Conservation (phyloP, 345 rosid species). For the Aquilaria malaccensis region DNA sequence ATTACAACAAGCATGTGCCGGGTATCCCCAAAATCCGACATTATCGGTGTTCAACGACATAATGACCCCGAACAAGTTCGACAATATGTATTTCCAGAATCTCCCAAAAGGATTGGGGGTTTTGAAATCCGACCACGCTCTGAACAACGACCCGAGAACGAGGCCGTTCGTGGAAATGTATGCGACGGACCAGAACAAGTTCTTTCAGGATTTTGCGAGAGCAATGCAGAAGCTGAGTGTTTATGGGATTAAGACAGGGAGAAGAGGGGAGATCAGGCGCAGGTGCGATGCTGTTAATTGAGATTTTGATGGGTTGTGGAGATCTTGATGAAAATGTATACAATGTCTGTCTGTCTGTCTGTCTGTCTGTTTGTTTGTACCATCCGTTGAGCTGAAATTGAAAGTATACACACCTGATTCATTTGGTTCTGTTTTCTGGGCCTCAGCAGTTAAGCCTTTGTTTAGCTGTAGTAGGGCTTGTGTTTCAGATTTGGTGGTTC, state of each 20-base stretch:
- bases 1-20: conserved; percentile 56
- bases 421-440: too few species aligned
- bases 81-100: conserved; percentile 75
- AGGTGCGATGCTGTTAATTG: conserved; percentile 80
- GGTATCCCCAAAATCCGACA: conserved; percentile 53
- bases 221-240: conserved; percentile 88
- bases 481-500: too few species aligned
- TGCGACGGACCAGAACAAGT: conserved; percentile 51
- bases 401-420: too few species aligned
- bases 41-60: conserved; percentile 84
- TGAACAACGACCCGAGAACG: conserved; percentile 48
- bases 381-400: neutral
- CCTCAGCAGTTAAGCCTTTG: too few species aligned
- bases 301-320: conserved; percentile 7
- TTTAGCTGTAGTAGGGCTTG: too few species aligned
- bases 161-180: conserved; percentile 61
- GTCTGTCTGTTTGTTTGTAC: neutral
- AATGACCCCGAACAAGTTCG: conserved; percentile 86
- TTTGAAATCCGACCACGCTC: conserved; percentile 69
- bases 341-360: neutral
- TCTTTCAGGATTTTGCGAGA: conserved; percentile 57
- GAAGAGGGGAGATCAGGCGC: conserved; percentile 84
- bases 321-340: neutral
- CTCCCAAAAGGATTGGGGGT: conserved; percentile 74
- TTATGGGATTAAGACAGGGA: conserved; percentile 64